phyloP scores from a whole-genome alignment of 2,329 filamentous ascomycete genomes.

The Geosmithia putterillii region DNA sequence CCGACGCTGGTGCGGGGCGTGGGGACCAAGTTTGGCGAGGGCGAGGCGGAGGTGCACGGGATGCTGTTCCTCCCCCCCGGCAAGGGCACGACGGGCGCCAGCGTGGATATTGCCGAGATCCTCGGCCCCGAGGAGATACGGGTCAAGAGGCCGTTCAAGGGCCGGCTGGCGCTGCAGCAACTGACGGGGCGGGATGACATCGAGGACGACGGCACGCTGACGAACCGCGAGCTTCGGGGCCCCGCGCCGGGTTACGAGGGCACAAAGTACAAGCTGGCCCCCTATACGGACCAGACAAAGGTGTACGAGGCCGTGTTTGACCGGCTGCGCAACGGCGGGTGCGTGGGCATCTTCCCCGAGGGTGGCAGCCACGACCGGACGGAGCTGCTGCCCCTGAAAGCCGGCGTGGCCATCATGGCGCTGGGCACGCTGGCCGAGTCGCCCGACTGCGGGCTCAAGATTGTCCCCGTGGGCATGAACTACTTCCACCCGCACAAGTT shows the following conservation, averaged over 20 bases:
- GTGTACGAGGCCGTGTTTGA: constrained; percentile 92
- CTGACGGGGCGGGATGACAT: constrained; percentile 71
- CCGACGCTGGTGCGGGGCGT: constrained; percentile 69
- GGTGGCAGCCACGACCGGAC: constrained; percentile 92
- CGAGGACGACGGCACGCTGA: constrained; percentile 51
- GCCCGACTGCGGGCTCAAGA: constrained; percentile 80
- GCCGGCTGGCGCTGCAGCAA: constrained; percentile 61
- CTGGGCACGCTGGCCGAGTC: constrained; percentile 77
- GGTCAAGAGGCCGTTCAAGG: constrained; percentile 79
- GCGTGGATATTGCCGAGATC: constrained; percentile 74
- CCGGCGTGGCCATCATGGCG: constrained; percentile 96
- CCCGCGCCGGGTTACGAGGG: constrained; percentile 56
- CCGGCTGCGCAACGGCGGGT: constrained; percentile 69
- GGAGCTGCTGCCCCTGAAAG: constrained; percentile 83
- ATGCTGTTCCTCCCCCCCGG: constrained; percentile 78
- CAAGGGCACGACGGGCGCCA: constrained; percentile 65
- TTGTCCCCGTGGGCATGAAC: constrained; percentile 97
- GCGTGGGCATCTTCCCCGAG: constrained; percentile 94
- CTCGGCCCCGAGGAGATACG: constrained; percentile 68
- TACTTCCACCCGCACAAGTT: constrained; percentile 99
- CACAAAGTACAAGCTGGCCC: constrained; percentile 75
- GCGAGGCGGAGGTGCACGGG: constrained; percentile 62
- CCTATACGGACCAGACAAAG: constrained; percentile 85
- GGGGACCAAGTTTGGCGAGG: constrained; percentile 69
- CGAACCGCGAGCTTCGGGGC: constrained; percentile 39